Conservation (phyloP, 352 stramenopile species). For the Globisporangium heterothallicum region DNA sequence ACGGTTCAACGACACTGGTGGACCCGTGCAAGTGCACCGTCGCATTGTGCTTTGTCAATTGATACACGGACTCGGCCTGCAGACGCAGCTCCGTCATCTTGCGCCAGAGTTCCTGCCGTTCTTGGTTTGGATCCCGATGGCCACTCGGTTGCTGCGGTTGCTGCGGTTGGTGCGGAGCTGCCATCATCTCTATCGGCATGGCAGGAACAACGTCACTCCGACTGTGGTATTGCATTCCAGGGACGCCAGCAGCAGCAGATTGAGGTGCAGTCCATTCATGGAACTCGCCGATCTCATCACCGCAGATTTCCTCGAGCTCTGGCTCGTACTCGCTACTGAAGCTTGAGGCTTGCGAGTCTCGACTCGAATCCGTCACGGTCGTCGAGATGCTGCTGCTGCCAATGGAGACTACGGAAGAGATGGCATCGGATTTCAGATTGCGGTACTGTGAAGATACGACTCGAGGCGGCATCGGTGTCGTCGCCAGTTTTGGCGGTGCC, state of each 20-base stretch:
- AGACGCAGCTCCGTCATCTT: slow-evolving; percentile 18
- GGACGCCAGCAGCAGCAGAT: no score
- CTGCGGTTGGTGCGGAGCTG: neutral
- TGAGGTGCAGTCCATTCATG: no score
- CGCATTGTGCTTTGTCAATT: slow-evolving; percentile 18
- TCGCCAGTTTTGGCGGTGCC: no score
- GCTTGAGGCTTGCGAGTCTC: neutral
- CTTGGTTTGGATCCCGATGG: neutral
- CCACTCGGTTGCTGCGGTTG: neutral
- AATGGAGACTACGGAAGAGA: neutral
- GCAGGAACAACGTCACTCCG: no score
- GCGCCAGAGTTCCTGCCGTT: slow-evolving; percentile 10
- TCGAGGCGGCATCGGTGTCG: no score
- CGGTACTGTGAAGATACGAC: no score
- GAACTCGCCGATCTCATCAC: neutral
- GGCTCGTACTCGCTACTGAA: neutral
- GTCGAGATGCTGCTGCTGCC: neutral
- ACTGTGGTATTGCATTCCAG: no score
- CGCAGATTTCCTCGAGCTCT: neutral
- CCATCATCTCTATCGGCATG: no score
- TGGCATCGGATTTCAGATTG: neutral
- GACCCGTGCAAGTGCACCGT: neutral
- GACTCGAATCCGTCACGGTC: slow-evolving; percentile 1
- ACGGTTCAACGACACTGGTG: no score
- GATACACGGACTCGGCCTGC: slow-evolving; percentile 17